phyloP scores from a whole-genome alignment of 2,329 filamentous ascomycete species.

The Dactylonectria macrodidyma region DNA sequence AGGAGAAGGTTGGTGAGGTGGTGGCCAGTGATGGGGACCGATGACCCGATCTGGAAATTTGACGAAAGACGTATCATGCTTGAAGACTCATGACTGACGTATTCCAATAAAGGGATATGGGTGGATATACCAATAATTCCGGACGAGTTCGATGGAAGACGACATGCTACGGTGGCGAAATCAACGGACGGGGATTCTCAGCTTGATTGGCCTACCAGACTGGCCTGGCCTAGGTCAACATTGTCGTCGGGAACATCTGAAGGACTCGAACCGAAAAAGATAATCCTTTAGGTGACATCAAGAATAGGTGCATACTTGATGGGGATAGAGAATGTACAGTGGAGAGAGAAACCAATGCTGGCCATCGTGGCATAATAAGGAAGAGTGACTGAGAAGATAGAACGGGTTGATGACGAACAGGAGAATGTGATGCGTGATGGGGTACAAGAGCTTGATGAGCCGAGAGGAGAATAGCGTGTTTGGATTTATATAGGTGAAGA shows the following conservation, averaged over 20 bases:
- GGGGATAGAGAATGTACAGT: background rate
- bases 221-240: background rate
- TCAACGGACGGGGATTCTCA: conserved; percentile 19
- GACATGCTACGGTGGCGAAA: conserved; percentile 21
- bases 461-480: conserved; percentile 20
- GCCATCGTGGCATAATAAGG: conserved; percentile 16
- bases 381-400: conserved; percentile 12
- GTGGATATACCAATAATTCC: conserved; percentile 48
- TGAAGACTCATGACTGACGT: conserved; percentile 47
- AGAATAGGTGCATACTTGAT: background rate
- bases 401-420: conserved; percentile 14
- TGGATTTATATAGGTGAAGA: conserved; percentile 29
- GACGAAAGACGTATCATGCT: conserved; percentile 45
- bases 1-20: conserved; percentile 33
- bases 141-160: conserved; percentile 21
- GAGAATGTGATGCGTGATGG: conserved; percentile 10
- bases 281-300: conserved; percentile 10
- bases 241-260: background rate
- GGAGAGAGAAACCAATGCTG: conserved; percentile 12
- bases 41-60: conserved; percentile 44
- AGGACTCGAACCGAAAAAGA: background rate
- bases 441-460: conserved; percentile 24
- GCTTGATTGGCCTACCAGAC: conserved; percentile 9
- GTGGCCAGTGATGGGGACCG: conserved; percentile 42
- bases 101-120: conserved; percentile 38